Conservation (phyloP, 768 basidiomycete genomes). For the Hortiboletus flavorubellus region DNA sequence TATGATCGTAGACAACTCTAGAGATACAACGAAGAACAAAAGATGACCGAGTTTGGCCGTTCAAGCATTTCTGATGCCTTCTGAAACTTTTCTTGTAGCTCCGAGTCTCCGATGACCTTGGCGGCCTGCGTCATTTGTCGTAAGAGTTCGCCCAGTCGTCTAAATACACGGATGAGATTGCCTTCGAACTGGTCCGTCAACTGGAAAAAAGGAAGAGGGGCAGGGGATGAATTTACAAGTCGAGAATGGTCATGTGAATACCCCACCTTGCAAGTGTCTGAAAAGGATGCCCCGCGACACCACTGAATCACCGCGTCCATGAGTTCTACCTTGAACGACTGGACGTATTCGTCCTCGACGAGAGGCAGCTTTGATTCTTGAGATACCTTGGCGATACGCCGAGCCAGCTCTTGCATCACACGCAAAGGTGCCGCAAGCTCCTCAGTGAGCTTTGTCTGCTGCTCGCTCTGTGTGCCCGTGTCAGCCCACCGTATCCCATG, state of each 20-base stretch:
- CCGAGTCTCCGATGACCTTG: constrained; percentile 93
- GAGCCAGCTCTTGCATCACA: constrained; percentile 92
- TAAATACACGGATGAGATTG: constrained; percentile 92
- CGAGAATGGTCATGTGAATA: not conserved
- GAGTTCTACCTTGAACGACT: constrained; percentile 96
- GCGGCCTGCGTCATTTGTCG: constrained; percentile 96
- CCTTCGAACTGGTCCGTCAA: constrained; percentile 97
- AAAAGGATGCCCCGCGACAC: constrained; percentile 97
- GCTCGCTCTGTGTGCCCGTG: constrained; percentile 62
- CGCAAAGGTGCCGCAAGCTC: constrained; percentile 91
- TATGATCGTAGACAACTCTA: constrained; percentile 28
- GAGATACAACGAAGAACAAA: constrained; percentile 83
- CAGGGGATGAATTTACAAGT: not conserved
- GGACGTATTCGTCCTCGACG: constrained; percentile 92
- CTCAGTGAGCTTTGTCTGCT: constrained; percentile 81
- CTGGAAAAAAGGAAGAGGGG: constrained; percentile 37
- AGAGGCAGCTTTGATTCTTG: constrained; percentile 88
- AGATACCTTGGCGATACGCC: constrained; percentile 95
- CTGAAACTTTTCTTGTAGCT: constrained; percentile 91
- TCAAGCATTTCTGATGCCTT: constrained; percentile 91
- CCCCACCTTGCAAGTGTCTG: constrained; percentile 91
- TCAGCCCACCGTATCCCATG: constrained; percentile 1
- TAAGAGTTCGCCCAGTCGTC: constrained; percentile 88
- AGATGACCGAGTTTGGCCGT: constrained; percentile 90
- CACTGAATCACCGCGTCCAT: constrained; percentile 98